Evolutionary conservation across 306 rosid genomes (phyloP), one percentile per base, ranked within the genome.

Genomic region (Trifolium pratense): DNA sequence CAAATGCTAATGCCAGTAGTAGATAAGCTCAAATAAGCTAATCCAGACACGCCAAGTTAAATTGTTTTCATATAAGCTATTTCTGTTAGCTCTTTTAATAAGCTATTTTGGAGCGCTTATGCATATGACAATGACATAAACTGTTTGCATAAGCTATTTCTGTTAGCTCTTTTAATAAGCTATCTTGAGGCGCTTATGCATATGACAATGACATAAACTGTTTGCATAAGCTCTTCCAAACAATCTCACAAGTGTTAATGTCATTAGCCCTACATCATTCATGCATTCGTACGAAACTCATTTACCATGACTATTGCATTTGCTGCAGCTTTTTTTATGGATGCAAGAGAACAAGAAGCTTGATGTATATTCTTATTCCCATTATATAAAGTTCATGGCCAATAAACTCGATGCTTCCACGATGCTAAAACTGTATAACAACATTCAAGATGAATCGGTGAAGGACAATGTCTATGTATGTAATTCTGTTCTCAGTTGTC

Each of bases 271-370:
- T 5, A 5, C 12, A 57, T 57, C 64, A 14, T 13, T 57, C 37
- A 57, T 55, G 7, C 32, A 23, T 20, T 55, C n/a, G 13, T 32
- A 56, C 15, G n/a, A n/a, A n/a, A n/a, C 32, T 55, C 9, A 21
- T 55, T 55, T 55, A 55, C 34, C 32, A 55, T 1, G 7, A 55
- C 77, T 20, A 56, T 78, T 87, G 82, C 87, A 88, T 89, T 84
- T 88, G 78, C 90, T 88, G 83, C 94, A 93, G 98, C 84, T 89
- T 17, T 93, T 91, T 89, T 79, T 80, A 70, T 93, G 98, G 96
- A 93, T 93, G 98, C 90, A 83, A 85, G 82, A 89, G 69, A 89
- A 80, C 42, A 80, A 83, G 45, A 88, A 93, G 89, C 43, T 87
- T 32, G 82, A 87, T 80, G 85, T 66, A 16, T 80, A 86, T 18